Conservation (phyloP, 805 yeast species). For the Pichia pseudocactophila region DNA sequence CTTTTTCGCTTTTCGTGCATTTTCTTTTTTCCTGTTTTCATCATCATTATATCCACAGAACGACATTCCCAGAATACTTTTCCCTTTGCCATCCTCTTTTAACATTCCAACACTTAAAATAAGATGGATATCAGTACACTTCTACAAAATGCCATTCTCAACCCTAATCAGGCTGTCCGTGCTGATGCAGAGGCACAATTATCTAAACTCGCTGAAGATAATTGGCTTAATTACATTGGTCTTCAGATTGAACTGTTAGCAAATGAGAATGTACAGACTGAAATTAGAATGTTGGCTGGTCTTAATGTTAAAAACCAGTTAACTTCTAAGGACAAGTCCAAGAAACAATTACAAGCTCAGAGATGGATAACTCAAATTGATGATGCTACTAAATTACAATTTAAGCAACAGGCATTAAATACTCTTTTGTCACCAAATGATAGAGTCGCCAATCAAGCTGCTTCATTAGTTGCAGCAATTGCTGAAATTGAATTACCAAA, state of each 20-base stretch:
- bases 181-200: slow-evolving; percentile 73
- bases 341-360: slow-evolving; percentile 48
- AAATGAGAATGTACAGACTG: slow-evolving; percentile 53
- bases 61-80: neutral
- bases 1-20: neutral
- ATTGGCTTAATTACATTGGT: slow-evolving; percentile 67
- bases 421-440: slow-evolving; percentile 59
- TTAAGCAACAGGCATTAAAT: slow-evolving; percentile 56
- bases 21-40: neutral
- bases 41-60: no score
- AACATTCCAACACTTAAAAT: neutral
- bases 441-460: slow-evolving; percentile 79
- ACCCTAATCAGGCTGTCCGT: slow-evolving; percentile 58
- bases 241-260: slow-evolving; percentile 64
- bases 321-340: slow-evolving; percentile 66
- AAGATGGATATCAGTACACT: slow-evolving; percentile 59
- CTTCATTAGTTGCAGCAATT: slow-evolving; percentile 92
- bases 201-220: slow-evolving; percentile 57
- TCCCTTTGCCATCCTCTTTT: neutral
- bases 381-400: slow-evolving; percentile 43
- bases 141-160: slow-evolving; percentile 72
- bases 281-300: slow-evolving; percentile 89
- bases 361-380: slow-evolving; percentile 64
- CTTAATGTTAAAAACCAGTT: slow-evolving; percentile 80
- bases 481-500: slow-evolving; percentile 93